Base-by-base conservation (phyloP, 73 alveolate genomes). In the Symbiodinium natans region DNA sequence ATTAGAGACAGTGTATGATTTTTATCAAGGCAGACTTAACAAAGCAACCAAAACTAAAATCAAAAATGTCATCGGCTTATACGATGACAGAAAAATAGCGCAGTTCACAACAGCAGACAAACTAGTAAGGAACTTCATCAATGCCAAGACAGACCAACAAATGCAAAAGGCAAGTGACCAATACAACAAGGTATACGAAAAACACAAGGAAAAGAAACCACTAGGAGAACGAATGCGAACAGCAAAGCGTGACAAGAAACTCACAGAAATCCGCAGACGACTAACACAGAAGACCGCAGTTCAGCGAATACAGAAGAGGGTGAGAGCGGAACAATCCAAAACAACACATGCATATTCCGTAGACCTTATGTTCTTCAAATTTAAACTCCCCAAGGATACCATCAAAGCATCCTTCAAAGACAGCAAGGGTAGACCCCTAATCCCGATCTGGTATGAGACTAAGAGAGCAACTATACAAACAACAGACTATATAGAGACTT, bases 51-150 rank as follows among this genome's bases (percentile, higher is more conserved):
- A 34, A 15, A 34, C 42, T 15, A 77, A 77, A 34, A 29, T 77
- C 29, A 34, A 34, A 2, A 77, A 77, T 34, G 10, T 77, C 21
- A 77, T 77, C 41, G 48, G 25, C 87, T 29, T 77, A 15, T 77
- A 77, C 59, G 52, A 36, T 10, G 46, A 77, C 87, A 77, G 87
- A 77, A 29, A n/a, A n/a, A 77, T 77, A 77, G 87, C 87, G 33
- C 87, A 77, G 48, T 77, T 77, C 29, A 77, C 87, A 15, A 77
- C 87, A 34, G 87, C 87, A 25, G 87, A 77, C 87, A 77, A 77
- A 21, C 52, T 36, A 29, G 33, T 77, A 77, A 77, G 48, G 25
- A 77, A 77, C 42, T 34, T 77, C 48, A 77, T 77, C 23, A 77
- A 15, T 33, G 87, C 87, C 7, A 77, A 13, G 29, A 77, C 87